Base-by-base conservation (phyloP, 345 rosid species). In the Eucalyptus microcorys region DNA sequence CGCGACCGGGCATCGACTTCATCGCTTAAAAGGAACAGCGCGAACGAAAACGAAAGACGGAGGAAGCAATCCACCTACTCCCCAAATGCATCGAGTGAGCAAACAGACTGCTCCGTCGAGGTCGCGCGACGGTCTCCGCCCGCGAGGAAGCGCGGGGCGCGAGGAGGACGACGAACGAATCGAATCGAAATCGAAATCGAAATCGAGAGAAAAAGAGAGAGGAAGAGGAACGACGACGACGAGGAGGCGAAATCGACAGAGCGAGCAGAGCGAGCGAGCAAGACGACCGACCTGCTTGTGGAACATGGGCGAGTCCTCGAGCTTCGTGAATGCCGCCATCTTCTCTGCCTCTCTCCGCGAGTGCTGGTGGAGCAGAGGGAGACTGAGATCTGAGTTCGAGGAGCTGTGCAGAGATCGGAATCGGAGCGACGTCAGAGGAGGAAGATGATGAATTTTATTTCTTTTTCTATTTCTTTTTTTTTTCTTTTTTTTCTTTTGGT, bases 231-330 rank as follows among this genome's bases (percentile, higher is more conserved):
- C 27, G 13, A 52, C 57, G 55, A 52, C 24, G 57, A 19, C 10
- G 48, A 14, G 1, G 30, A 27, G 10, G 86, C 13, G 47, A 81
- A 81, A 87, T 14, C 12, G 34, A 64, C 19, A 48, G 71, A n/a
- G 49, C 37, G 55, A 50, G 8, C n/a, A 1, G 47, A 32, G 49
- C 37, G 47, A 42, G 43, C 53, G 32, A 34, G 50, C 42, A 5
- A 59, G 43, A 43, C 6, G 42, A 53, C 89, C 61, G 89, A 94
- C 97, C 94, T 94, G 96, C 92, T 94, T 95, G 64, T 93, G 94
- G 89, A 94, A 95, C 97, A 94, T 95, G 42, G 96, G 97, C 6
- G 96, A 95, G 91, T 95, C 97, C 47, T 95, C 97, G 49, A 95
- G 94, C 88, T 94, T 93, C 90, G 93, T 92, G 88, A 94, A 95